phyloP scores from a whole-genome alignment of 768 basidiomycete species.

The Rhodotorula graminis region DNA sequence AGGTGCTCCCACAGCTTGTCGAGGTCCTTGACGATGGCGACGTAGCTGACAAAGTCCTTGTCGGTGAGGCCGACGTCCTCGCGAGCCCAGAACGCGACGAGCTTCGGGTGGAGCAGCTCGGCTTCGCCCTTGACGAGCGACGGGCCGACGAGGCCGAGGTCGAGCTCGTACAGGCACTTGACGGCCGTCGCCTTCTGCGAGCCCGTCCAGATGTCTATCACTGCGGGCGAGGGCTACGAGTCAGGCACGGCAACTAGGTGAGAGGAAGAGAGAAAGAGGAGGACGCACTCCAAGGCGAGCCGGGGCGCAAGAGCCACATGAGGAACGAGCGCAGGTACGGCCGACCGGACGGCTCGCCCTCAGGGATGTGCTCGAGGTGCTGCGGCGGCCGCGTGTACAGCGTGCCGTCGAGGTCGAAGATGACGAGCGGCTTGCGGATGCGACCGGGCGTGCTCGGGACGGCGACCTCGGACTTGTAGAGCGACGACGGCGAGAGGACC shows the following conservation, averaged over 20 bases:
- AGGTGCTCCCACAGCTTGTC: constrained; percentile 17
- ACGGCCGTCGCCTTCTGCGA: constrained; percentile 23
- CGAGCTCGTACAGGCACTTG: constrained; percentile 26
- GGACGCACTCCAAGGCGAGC: constrained; percentile 28
- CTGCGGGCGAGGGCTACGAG: background rate
- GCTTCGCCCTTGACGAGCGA: constrained; percentile 11
- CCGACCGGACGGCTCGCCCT: constrained; percentile 8
- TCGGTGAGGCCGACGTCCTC: constrained; percentile 26
- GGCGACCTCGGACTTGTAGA: background rate
- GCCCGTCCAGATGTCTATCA: constrained; percentile 34
- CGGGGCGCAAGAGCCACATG: constrained; percentile 19
- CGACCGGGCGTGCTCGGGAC: background rate
- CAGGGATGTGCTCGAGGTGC: constrained; percentile 31
- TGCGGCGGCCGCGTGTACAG: constrained; percentile 35
- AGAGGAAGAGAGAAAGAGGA: no score
- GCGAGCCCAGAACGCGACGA: constrained; percentile 32
- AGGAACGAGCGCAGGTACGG: constrained; percentile 32
- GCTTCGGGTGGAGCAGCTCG: constrained; percentile 31
- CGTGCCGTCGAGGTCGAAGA: constrained; percentile 37
- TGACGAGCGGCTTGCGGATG: background rate
- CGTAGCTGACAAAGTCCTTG: constrained; percentile 22
- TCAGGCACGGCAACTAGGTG: no score
- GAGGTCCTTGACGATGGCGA: constrained; percentile 31
- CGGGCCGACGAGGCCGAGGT: constrained; percentile 32
- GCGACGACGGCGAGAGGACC: background rate